Evolutionary conservation across 2,329 filamentous ascomycete genomes (phyloP), one percentile per base, ranked within the genome.

Genomic region (Emergomyces orientalis): DNA sequence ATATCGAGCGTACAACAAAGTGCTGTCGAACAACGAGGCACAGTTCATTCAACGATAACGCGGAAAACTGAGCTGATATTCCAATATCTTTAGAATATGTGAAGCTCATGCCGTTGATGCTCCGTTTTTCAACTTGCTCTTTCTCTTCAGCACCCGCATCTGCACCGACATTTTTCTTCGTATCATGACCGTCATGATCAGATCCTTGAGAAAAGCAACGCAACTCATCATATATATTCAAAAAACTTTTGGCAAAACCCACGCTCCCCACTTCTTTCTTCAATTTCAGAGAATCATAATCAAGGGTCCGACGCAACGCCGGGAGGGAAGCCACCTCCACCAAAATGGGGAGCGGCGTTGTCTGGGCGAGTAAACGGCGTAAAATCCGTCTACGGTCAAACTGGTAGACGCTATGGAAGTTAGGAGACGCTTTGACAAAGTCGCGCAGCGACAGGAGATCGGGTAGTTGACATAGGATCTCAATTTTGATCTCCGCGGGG

Each of bases 371-470:
- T 41, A 58, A 45, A 39, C 22, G 34, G 55, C 22, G 4, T 17
- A 58, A 30, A 25, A 58, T 58, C 22, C 37, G 55, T 14, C 55
- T 39, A 27, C 39, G 55, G 37, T 58, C 55, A 9, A 41, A 43
- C 19, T 5, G 55, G 55, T 58, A 58, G 22, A 58, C 22, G 37
- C 34, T 43, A 22, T 58, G 55, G 55, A 58, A 58, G 37, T 19
- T 3, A 11, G 55, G 55, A 8, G 55, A 58, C 11, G 55, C 55
- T 17, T 58, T 58, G 34, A 58, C 25, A 14, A 58, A 17, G 2
- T 19, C 25, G 6, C 55, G 55, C 7, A 58, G 55, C n/a, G 55
- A 43, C 5, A 1, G 1, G 25, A 58, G 55, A n/a, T 58, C 37
- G 9, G 55, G 37, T 14, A 58, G 37, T 8, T 25, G 39, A 14